Percentiles rank a stretch among this genome's conserved stretches.
phyloP scores from a whole-genome alignment of 116 monocot genomes.

The Cymodocea nodosa region DNA sequence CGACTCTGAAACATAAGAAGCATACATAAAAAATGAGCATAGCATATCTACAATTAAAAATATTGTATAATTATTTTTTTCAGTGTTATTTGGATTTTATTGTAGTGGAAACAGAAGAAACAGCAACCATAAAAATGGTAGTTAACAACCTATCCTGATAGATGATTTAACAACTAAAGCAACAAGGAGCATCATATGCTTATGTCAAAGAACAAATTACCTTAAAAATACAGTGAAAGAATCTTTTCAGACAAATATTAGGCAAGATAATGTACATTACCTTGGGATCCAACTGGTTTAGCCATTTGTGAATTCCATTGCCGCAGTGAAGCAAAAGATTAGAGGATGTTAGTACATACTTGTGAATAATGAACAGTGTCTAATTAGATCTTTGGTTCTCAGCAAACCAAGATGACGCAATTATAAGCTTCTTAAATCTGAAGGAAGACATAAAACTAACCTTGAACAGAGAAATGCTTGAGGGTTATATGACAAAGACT shows the following conservation, averaged over 20 bases:
- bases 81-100: neutral
- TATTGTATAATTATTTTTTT: neutral
- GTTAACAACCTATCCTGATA: neutral
- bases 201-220: neutral
- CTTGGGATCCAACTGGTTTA: slow-evolving; percentile 81
- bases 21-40: neutral
- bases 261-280: slow-evolving; percentile 15
- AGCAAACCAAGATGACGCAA: neutral
- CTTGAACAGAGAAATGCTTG: slow-evolving; percentile 97
- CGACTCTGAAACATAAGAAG: slow-evolving; percentile 33
- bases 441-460: slow-evolving; percentile 24
- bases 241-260: neutral
- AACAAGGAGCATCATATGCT: neutral
- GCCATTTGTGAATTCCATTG: slow-evolving; percentile 12
- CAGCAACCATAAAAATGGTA: neutral
- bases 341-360: neutral
- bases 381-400: too few relatives aligned
- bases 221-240: neutral
- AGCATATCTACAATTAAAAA: neutral
- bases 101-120: neutral
- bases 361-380: neutral
- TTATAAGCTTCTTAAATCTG: neutral
- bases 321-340: neutral
- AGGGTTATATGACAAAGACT: slow-evolving; percentile 70
- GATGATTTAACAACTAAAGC: too few relatives aligned